phyloP scores from a whole-genome alignment of 257 asterid genomes.

The Solanum raphanifolium region DNA sequence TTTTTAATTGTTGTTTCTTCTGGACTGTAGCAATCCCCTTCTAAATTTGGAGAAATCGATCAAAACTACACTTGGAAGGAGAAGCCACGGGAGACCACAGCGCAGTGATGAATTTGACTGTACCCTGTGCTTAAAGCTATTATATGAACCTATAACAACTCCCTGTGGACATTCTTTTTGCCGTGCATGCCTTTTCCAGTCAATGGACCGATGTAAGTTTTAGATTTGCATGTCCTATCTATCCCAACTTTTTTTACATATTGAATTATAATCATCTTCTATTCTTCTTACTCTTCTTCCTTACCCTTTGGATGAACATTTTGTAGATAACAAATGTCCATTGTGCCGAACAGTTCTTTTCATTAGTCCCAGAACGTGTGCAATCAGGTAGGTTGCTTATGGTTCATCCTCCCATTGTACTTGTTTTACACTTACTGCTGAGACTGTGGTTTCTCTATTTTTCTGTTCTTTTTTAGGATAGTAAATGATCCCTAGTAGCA shows the following conservation, averaged over 20 bases:
- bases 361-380: slow-evolving; percentile 68
- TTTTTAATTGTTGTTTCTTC: not conserved
- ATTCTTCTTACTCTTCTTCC: not conserved
- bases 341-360: slow-evolving; percentile 89
- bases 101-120: slow-evolving; percentile 95
- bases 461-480: not conserved
- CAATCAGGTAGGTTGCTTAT: slow-evolving; percentile 61
- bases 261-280: not conserved
- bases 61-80: slow-evolving; percentile 27
- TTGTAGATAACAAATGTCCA: slow-evolving; percentile 84
- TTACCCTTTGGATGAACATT: slow-evolving; percentile 1
- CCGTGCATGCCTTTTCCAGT: slow-evolving; percentile 88
- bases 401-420: not conserved
- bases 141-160: slow-evolving; percentile 87
- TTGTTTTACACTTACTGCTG: not conserved
- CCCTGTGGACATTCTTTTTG: slow-evolving; percentile 99
- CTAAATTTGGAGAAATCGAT: slow-evolving; percentile 44
- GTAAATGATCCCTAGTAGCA: not conserved
- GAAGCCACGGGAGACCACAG: slow-evolving; percentile 45
- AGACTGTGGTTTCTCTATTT: not conserved
- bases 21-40: slow-evolving; percentile 47
- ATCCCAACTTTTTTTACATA: not conserved
- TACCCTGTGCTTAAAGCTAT: slow-evolving; percentile 80
- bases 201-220: slow-evolving; percentile 83
- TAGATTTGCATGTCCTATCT: not conserved